These are phyloP conservation scores for Neofusicoccum cordaticola DNA, from an alignment of 2,329 filamentous ascomycete genomes.

Conservation along the genomic window DNA sequence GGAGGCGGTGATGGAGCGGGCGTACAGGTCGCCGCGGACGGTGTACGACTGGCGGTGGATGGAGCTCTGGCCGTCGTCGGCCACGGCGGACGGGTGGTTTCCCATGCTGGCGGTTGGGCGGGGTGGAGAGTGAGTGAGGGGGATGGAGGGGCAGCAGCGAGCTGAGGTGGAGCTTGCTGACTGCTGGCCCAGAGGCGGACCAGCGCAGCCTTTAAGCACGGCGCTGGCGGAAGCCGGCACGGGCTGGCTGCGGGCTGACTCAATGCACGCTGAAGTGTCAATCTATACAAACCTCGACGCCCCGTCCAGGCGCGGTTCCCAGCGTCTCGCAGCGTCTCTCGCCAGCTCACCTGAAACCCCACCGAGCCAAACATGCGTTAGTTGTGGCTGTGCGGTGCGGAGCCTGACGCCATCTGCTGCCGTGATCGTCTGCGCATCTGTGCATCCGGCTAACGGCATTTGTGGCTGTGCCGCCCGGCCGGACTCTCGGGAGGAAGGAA, in stretches of 20 bases:
- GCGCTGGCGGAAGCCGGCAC: background rate
- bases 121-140: background rate
- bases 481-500: no score
- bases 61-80: conserved; percentile 14
- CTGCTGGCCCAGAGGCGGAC: background rate
- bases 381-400: conserved; percentile 4
- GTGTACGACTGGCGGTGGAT: conserved; percentile 10
- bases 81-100: conserved; percentile 12
- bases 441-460: background rate
- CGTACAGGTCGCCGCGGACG: conserved; percentile 6
- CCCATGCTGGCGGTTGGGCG: background rate
- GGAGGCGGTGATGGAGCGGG: conserved; percentile 4
- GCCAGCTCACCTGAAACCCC: conserved; percentile 13
- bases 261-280: background rate
- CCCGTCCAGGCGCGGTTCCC: no score
- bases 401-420: background rate
- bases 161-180: background rate
- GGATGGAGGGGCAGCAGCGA: background rate
- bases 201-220: background rate
- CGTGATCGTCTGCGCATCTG: background rate
- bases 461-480: background rate
- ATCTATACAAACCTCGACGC: background rate
- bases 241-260: background rate
- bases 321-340: no score
- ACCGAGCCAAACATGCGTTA: background rate